These are phyloP conservation scores for Arxiozyma heterogenica DNA, from an alignment of 1,139 yeast species.

Conservation along the genomic window DNA sequence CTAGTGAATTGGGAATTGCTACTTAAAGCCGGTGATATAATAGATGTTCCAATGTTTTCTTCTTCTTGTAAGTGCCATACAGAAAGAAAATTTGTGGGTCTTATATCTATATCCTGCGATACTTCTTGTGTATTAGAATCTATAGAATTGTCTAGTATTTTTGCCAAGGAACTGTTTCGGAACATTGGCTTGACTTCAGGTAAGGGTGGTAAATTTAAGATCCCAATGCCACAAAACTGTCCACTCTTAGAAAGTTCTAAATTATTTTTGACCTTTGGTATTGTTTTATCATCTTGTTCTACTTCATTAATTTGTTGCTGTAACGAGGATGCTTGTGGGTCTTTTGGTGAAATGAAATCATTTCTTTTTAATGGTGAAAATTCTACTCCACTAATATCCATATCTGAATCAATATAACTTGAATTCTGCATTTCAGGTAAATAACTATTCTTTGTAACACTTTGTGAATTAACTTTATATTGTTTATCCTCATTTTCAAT, in stretches of 20 bases:
- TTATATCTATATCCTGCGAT: conserved; percentile 7
- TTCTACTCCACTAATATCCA: conserved; percentile 1
- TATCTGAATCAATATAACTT: background rate
- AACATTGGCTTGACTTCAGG: conserved; percentile 14
- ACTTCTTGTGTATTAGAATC: conserved; percentile 27
- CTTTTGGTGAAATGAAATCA: background rate
- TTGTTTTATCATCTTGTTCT: background rate
- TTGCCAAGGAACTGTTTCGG: conserved; percentile 12
- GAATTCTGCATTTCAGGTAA: background rate
- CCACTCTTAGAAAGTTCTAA: background rate
- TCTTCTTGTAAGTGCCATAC: conserved; percentile 33
- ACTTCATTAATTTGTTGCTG: background rate
- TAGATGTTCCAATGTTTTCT: conserved; percentile 4
- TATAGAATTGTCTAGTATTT: conserved; percentile 27
- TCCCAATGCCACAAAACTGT: conserved; percentile 3
- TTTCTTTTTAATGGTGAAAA: background rate
- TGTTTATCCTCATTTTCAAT: background rate
- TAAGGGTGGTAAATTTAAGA: conserved; percentile 12
- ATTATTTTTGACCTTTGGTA: background rate
- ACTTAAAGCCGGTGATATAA: conserved; percentile 28
- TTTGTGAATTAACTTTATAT: background rate
- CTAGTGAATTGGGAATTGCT: conserved; percentile 23
- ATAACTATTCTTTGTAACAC: background rate
- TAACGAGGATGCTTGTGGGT: background rate
- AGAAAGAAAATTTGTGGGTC: conserved; percentile 24